Percentiles rank a stretch among this genome's conserved stretches.
Evolutionary conservation across 1,284 basidiomycete species (phyloP).

Genomic region (Trametes polyzona): DNA sequence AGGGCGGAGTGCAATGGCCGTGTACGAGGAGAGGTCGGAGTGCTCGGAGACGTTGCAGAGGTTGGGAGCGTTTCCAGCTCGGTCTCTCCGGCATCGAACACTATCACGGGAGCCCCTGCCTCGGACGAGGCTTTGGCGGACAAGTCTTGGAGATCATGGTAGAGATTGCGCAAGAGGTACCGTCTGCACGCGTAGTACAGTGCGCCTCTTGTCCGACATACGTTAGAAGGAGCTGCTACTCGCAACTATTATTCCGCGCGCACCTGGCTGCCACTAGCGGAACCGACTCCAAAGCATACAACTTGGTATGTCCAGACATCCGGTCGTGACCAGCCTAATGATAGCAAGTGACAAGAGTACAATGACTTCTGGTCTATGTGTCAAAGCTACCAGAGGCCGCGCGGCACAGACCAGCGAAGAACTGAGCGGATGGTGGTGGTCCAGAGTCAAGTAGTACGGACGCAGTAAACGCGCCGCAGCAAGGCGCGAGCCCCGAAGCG

Average conservation of each 20-base stretch:
- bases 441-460: too few relatives aligned
- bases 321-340: not conserved
- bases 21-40: slow-evolving; percentile 27
- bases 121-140: slow-evolving; percentile 34
- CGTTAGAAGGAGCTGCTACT: not conserved
- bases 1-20: slow-evolving; percentile 54
- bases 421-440: too few relatives aligned
- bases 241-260: not conserved
- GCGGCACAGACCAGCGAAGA: too few relatives aligned
- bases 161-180: slow-evolving; percentile 57
- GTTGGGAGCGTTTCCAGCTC: slow-evolving; percentile 51
- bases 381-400: too few relatives aligned
- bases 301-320: not conserved
- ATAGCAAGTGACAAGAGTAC: too few relatives aligned
- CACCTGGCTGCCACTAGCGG: slow-evolving; percentile 2
- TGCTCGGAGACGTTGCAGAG: slow-evolving; percentile 41
- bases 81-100: slow-evolving; percentile 30
- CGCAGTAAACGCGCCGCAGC: too few relatives aligned
- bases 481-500: too few relatives aligned
- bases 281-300: not conserved
- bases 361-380: too few relatives aligned
- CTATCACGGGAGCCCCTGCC: slow-evolving; percentile 20
- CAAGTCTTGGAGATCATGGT: slow-evolving; percentile 55
- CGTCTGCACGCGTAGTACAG: slow-evolving; percentile 59
- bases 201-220: slow-evolving; percentile 37